These are phyloP conservation scores for Didymella arachidicola DNA, from an alignment of 2,329 filamentous ascomycete species.

Conservation along the genomic window DNA sequence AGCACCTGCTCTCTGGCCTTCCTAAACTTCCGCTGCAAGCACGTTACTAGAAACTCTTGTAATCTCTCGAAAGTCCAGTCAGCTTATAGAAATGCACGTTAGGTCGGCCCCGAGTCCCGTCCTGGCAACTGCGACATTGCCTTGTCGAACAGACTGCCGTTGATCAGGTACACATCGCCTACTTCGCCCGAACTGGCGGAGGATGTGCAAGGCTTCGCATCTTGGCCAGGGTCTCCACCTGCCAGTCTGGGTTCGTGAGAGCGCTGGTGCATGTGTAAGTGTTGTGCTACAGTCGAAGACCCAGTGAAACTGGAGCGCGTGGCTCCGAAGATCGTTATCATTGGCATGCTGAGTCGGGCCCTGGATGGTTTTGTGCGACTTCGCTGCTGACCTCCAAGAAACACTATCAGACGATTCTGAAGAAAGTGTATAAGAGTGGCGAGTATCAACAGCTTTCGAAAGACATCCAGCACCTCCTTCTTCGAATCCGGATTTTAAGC, in stretches of 20 bases:
- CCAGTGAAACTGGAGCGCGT: conserved; percentile 28
- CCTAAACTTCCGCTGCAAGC: conserved; percentile 14
- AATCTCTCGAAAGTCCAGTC: conserved; percentile 32
- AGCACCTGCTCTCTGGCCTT: conserved; percentile 31
- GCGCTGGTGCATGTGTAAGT: conserved; percentile 26
- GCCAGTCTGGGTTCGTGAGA: conserved; percentile 34
- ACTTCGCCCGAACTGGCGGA: conserved; percentile 22
- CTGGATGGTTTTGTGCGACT: conserved; percentile 14
- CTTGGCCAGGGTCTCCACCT: conserved; percentile 37
- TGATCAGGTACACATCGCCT: conserved; percentile 34
- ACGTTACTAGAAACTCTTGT: conserved; percentile 26
- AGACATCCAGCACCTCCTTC: conserved; percentile 5
- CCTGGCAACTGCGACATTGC: conserved; percentile 38
- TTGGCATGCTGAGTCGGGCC: conserved; percentile 32
- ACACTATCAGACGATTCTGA: neutral
- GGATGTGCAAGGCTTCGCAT: conserved; percentile 27
- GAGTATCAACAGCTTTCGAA: conserved; percentile 13
- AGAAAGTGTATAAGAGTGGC: conserved; percentile 30
- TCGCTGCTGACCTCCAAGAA: conserved; percentile 6
- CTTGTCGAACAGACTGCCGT: conserved; percentile 14
- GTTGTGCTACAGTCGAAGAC: conserved; percentile 24
- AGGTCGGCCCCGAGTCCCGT: conserved; percentile 39
- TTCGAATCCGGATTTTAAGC: neutral
- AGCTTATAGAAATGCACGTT: conserved; percentile 28
- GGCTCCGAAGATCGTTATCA: conserved; percentile 42